phyloP scores from a whole-genome alignment of 2,329 filamentous ascomycete species.

The Ascochyta rabiei region DNA sequence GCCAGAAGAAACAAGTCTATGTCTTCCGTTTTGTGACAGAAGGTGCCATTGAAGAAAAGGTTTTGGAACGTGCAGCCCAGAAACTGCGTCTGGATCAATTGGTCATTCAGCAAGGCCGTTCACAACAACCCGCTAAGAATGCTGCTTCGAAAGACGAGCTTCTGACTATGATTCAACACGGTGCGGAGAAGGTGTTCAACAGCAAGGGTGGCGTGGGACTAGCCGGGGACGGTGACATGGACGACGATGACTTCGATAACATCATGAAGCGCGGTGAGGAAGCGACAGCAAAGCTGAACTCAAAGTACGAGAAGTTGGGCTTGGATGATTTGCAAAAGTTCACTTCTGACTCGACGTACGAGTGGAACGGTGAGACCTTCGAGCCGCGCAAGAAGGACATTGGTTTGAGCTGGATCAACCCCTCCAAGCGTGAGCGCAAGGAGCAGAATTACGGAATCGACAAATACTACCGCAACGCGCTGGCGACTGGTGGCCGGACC shows the following conservation, averaged over 20 bases:
- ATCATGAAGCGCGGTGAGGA: slow-evolving; percentile 87
- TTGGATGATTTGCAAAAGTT: slow-evolving; percentile 98
- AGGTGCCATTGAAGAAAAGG: slow-evolving; percentile 98
- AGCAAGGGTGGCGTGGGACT: slow-evolving; percentile 69
- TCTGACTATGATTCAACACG: slow-evolving; percentile 97
- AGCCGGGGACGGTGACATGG: slow-evolving; percentile 67
- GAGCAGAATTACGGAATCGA: slow-evolving; percentile 98
- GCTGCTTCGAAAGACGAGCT: slow-evolving; percentile 96
- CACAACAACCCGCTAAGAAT: slow-evolving; percentile 87
- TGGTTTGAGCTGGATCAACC: slow-evolving; percentile 95
- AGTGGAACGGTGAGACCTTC: slow-evolving; percentile 98
- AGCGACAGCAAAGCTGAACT: slow-evolving; percentile 86
- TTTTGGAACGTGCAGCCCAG: slow-evolving; percentile 92
- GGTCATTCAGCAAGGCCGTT: slow-evolving; percentile 95
- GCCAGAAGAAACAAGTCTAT: slow-evolving; percentile 96
- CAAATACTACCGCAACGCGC: slow-evolving; percentile 93
- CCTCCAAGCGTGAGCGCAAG: slow-evolving; percentile 96
- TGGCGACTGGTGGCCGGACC: slow-evolving; percentile 78
- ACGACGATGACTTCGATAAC: slow-evolving; percentile 87
- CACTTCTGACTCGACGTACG: slow-evolving; percentile 94
- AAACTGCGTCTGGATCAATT: slow-evolving; percentile 95
- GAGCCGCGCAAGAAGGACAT: slow-evolving; percentile 84
- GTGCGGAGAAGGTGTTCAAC: slow-evolving; percentile 92
- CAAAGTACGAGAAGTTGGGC: slow-evolving; percentile 94
- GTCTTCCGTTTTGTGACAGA: slow-evolving; percentile 98